A percentile compares a stretch with the other conserved stretches of the same genome.
These are phyloP conservation scores for Capsicum chinense DNA, from an alignment of 257 asterid species.

Conservation along the genomic window DNA sequence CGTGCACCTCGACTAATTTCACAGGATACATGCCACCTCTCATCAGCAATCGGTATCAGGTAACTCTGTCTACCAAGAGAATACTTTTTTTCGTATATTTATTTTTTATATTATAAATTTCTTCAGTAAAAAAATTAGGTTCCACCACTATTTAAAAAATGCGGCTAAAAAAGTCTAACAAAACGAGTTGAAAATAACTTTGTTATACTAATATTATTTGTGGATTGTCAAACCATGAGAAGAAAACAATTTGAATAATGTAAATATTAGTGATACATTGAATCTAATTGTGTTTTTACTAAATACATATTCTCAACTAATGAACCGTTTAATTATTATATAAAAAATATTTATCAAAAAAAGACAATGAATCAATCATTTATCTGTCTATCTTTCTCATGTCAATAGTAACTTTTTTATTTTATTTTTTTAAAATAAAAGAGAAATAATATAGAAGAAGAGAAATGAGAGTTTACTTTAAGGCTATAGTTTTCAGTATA, in stretches of 20 bases:
- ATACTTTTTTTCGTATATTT: not conserved
- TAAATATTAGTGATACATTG: conserved; percentile 15
- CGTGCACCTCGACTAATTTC: too few relatives aligned
- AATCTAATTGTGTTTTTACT: not conserved
- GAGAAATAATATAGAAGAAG: not conserved
- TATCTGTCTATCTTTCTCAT: not conserved
- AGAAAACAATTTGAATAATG: not conserved
- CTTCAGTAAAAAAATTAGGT: not conserved
- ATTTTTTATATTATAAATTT: not conserved
- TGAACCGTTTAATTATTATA: not conserved
- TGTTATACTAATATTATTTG: not conserved
- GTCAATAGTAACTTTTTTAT: not conserved
- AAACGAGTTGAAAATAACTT: not conserved
- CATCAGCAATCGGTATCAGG: too few relatives aligned
- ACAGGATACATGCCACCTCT: too few relatives aligned
- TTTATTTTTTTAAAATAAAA: not conserved
- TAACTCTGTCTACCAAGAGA: too few relatives aligned
- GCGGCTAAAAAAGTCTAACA: not conserved
- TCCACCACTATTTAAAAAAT: too few relatives aligned
- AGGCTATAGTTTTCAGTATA: not conserved
- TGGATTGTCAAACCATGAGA: conserved; percentile 3
- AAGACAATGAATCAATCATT: not conserved
- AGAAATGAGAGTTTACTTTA: not conserved
- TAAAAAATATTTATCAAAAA: not conserved
- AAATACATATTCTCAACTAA: not conserved